Evolutionary conservation across 352 stramenopile species (phyloP), one percentile per base, ranked within the genome.

Genomic region (Phytophthora citricola): DNA sequence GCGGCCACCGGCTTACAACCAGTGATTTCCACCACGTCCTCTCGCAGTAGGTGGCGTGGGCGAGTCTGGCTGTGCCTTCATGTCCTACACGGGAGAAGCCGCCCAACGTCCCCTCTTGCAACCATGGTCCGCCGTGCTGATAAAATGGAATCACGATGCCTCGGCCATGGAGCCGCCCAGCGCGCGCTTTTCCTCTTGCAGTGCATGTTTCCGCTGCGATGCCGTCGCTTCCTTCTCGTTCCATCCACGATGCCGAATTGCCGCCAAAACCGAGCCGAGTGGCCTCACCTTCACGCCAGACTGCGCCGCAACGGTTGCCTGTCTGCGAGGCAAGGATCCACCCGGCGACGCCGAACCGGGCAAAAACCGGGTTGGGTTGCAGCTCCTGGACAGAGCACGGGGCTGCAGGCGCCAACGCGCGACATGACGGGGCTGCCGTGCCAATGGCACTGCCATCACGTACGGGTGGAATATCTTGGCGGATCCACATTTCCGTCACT

Each of bases 351-450:
- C 34, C 44, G 31, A 64, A 51, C 34, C 26, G 65, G 46, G 46
- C 52, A 69, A 38, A 63, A 52, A 69, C 38, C 45, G 38, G 52
- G 61, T 58, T 47, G 43, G 54, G 44, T 60, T 75, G 61, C 55
- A 71, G 44, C 56, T 66, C 51, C 20, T 68, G 51, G 27, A 72
- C 56, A 75, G 46, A 71, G 56, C 67, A 64, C 56, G 26, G 62
- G 11, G 41, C 54, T 53, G 56, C 38, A 65, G 67, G 41, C 55
- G 46, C 31, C 44, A 27, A 54, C 8, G 49, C 17, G 63, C 44
- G 50, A 68, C 50, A 72, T 64, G 64, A 66, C 32, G 22, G 10
- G 10, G 53, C 29, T 11, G 29, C 17, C 17, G 17, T 20, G 17
- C 17, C 17, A 20, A 20, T 20, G 17, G 17, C 17, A 20, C 17